Base-by-base conservation (phyloP, 2,329 filamentous ascomycete genomes). In the Colletotrichum sp. region DNA sequence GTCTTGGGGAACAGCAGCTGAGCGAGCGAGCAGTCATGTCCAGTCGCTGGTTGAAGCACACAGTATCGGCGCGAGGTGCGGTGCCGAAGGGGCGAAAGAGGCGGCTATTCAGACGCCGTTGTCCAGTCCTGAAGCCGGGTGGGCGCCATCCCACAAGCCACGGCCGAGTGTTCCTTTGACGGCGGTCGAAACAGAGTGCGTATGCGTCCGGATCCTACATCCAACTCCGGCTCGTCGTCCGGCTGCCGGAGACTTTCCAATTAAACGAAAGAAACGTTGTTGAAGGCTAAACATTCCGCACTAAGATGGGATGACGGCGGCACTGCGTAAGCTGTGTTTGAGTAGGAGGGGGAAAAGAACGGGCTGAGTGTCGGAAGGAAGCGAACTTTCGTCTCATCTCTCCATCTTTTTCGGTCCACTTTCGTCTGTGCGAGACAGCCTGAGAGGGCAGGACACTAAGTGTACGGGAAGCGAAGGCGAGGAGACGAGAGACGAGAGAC, bases 51-150 rank as follows among this genome's bases (percentile, higher is more conserved):
- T 52, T 48, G 34, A 15, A 0, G n/a, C n/a, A 48, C 44, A 52
- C n/a, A 52, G 27, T 7, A 48, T 32, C 44, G 27, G 44, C 65
- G 32, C 28, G 6, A 34, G 22, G 28, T 28, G 34, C 30, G 19
- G 27, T 55, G 65, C 25, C 69, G 34, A 36, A 39, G 32, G 22
- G 27, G 34, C 44, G n/a, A 27, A 13, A n/a, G 27, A 69, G 70
- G 70, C 74, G 74, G 73, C 74, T 74, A 69, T 69, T 27, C 44
- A 74, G 65, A 32, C 74, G 74, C 74, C 64, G 25, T 44, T 19
- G 22, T 57, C 63, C 60, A 74, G 68, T 74, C 55, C 55, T 55
- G 36, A 57, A 39, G 39, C 63, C n/a, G 44, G 63, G 32, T 28
- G 36, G 25, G 63, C 25, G 48, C 25, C 48, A 19, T 61, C 28